Evolutionary conservation across 768 basidiomycete species (phyloP).

Genomic region (Fibroporia radiculosa): DNA sequence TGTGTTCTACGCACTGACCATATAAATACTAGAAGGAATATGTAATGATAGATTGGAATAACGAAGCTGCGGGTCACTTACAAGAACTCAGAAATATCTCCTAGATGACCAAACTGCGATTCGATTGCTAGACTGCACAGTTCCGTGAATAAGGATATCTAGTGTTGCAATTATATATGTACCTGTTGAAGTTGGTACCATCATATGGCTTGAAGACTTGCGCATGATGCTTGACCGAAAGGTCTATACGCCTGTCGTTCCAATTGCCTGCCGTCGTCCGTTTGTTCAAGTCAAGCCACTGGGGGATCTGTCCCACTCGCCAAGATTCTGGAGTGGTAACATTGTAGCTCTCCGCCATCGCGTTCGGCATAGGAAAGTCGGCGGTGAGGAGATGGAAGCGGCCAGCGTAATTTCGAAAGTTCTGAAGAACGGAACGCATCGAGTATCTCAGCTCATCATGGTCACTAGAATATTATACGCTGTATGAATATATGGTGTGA

Average conservation of each 20-base stretch:
- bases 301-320: slow-evolving; percentile 31
- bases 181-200: slow-evolving; percentile 27
- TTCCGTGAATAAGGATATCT: not conserved
- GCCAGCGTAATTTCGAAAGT: slow-evolving; percentile 20
- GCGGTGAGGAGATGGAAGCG: slow-evolving; percentile 28
- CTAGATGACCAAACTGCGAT: slow-evolving; percentile 24
- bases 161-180: not conserved
- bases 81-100: slow-evolving; percentile 25
- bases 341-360: slow-evolving; percentile 5
- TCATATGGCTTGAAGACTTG: slow-evolving; percentile 18
- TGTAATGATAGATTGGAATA: too few species aligned
- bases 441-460: slow-evolving; percentile 31
- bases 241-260: slow-evolving; percentile 20
- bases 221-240: slow-evolving; percentile 25
- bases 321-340: slow-evolving; percentile 7
- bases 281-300: slow-evolving; percentile 25
- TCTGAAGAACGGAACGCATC: slow-evolving; percentile 25
- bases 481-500: not conserved
- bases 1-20: slow-evolving; percentile 8
- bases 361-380: slow-evolving; percentile 22
- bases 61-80: slow-evolving; percentile 15
- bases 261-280: slow-evolving; percentile 11
- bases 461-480: too few species aligned
- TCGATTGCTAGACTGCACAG: slow-evolving; percentile 27
- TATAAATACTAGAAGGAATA: slow-evolving; percentile 15